These are phyloP conservation scores for Ceratonia siliqua DNA, from an alignment of 306 rosid genomes.

Conservation along the genomic window DNA sequence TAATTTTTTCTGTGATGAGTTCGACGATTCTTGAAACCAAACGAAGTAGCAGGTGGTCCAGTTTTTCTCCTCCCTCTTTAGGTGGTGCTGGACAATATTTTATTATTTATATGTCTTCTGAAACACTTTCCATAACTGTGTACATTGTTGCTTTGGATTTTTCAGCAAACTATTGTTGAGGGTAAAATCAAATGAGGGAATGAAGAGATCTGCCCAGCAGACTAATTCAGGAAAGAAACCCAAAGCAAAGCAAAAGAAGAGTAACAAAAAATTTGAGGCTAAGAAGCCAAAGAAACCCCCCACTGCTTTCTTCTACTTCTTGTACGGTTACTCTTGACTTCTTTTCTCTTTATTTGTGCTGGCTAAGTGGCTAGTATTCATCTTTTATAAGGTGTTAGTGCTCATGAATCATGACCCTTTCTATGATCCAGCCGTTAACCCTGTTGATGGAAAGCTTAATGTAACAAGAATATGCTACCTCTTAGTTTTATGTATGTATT, in stretches of 20 bases:
- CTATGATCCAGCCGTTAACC: background rate
- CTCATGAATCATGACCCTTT: background rate
- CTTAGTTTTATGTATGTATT: background rate
- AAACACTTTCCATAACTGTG: conserved; percentile 11
- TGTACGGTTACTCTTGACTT: conserved; percentile 50
- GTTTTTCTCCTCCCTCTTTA: background rate
- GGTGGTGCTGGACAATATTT: background rate
- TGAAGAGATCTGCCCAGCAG: conserved; percentile 34
- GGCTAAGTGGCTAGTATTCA: conserved; percentile 18
- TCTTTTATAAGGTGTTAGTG: conserved; percentile 22
- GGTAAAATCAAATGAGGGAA: conserved; percentile 50
- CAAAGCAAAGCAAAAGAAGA: conserved; percentile 63
- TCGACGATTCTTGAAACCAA: background rate
- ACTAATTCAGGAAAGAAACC: conserved; percentile 46
- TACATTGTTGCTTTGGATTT: conserved; percentile 24
- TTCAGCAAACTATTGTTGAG: conserved; percentile 63
- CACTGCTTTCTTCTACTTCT: conserved; percentile 93
- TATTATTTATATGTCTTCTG: conserved; percentile 14
- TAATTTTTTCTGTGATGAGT: conserved; percentile 16
- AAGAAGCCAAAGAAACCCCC: conserved; percentile 97
- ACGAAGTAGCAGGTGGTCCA: background rate
- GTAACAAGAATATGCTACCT: background rate
- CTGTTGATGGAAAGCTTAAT: conserved; percentile 17
- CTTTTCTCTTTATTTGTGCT: conserved; percentile 6
- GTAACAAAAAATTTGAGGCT: conserved; percentile 58